Evolutionary conservation across 2,329 filamentous ascomycete genomes (phyloP).

Genomic region (Aureobasidium mangrovei): DNA sequence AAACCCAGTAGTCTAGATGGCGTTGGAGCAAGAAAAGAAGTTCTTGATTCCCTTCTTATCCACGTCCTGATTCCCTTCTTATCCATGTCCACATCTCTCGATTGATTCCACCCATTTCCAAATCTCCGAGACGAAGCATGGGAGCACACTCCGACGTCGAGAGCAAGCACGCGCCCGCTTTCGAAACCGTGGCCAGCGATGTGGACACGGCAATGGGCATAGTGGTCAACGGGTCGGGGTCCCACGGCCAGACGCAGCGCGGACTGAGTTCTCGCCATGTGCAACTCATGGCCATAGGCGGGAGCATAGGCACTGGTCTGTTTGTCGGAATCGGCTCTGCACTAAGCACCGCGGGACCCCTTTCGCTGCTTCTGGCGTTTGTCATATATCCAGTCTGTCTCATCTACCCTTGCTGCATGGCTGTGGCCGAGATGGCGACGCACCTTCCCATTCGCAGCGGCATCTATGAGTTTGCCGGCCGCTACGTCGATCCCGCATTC

Average conservation of each 20-base stretch:
- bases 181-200: too few relatives aligned
- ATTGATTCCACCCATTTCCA: too few relatives aligned
- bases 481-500: slow-evolving; percentile 71
- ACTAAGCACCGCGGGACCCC: slow-evolving; percentile 40
- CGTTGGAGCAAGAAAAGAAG: too few relatives aligned
- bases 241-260: background rate
- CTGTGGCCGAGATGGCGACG: slow-evolving; percentile 60
- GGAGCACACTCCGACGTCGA: too few relatives aligned
- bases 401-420: slow-evolving; percentile 15
- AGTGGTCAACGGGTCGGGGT: too few relatives aligned
- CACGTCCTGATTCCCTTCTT: too few relatives aligned
- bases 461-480: slow-evolving; percentile 70
- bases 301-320: slow-evolving; percentile 43
- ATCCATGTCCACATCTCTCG: too few relatives aligned
- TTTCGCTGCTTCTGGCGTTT: slow-evolving; percentile 17
- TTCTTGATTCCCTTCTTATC: too few relatives aligned
- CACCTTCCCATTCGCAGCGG: slow-evolving; percentile 71
- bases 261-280: slow-evolving; percentile 21
- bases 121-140: too few relatives aligned
- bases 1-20: too few relatives aligned
- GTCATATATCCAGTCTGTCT: slow-evolving; percentile 16
- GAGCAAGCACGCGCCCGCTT: too few relatives aligned
- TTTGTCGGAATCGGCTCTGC: slow-evolving; percentile 45
- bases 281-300: slow-evolving; percentile 28
- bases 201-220: too few relatives aligned